Conservation (phyloP, 148 eudicot species). For the Camellia japonica region DNA sequence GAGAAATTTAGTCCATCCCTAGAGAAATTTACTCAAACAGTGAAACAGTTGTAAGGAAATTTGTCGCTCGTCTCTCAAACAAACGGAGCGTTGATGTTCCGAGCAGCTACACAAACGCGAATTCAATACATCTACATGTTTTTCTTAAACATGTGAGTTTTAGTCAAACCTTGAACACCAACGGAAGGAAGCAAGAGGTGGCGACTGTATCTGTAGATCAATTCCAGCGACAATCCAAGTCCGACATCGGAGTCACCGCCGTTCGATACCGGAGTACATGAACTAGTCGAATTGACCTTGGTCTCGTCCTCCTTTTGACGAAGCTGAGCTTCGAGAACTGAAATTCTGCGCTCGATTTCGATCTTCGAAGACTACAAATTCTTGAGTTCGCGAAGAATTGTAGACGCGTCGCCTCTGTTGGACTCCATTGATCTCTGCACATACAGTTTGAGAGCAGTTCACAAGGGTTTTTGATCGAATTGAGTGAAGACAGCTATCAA, state of each 20-base stretch:
- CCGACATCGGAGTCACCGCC: slow-evolving; percentile 20
- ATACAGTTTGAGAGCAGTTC: background rate
- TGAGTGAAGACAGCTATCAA: background rate
- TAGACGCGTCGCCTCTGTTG: slow-evolving; percentile 27
- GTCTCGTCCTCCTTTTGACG: slow-evolving; percentile 13
- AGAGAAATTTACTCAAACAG: too few species aligned
- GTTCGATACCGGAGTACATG: slow-evolving; percentile 26
- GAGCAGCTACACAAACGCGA: too few species aligned
- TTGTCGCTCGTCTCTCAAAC: too few species aligned
- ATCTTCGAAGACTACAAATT: slow-evolving; percentile 43
- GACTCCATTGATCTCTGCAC: slow-evolving; percentile 36
- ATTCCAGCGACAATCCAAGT: slow-evolving; percentile 51
- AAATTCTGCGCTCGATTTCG: slow-evolving; percentile 61
- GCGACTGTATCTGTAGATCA: slow-evolving; percentile 85
- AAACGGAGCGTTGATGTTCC: too few species aligned
- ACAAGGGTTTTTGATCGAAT: background rate
- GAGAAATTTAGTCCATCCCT: too few species aligned
- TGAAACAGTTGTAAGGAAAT: too few species aligned
- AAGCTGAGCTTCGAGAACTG: slow-evolving; percentile 65
- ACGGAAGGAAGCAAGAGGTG: slow-evolving; percentile 87
- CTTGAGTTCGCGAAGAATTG: slow-evolving; percentile 45
- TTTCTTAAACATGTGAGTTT: background rate
- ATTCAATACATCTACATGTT: background rate
- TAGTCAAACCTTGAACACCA: slow-evolving; percentile 66
- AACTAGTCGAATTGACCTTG: background rate